Base-by-base conservation (phyloP, 441 rosid genomes). In the Geranium incanum region DNA sequence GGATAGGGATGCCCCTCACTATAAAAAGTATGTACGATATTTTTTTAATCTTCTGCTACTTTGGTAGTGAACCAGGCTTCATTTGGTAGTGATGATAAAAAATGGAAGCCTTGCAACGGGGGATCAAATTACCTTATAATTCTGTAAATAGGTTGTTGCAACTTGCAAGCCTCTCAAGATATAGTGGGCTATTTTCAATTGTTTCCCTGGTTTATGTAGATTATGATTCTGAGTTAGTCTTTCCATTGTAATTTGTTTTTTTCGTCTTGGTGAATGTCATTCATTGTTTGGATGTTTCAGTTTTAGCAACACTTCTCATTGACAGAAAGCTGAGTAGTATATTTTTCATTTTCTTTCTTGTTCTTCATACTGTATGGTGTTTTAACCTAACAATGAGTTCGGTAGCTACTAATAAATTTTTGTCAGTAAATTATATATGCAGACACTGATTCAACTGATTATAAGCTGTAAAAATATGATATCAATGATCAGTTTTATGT, bases 1-100 rank as follows among this genome's bases (percentile, higher is more conserved):
- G 88, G 99, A 95, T 80, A 85, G 99, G 72, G 96, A 92, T 84
- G 98, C 97, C 79, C 98, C 97, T 72, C 87, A 81, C 48, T 95
- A 90, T 78, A 85, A 81, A 80, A 92, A 84, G 98, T 95, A 87
- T 67, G 86, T 77, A 11, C 23, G 64, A 16, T 68, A 66, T 79
- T 72, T 72, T 21, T 7, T 23, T 28, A 63, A 28, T 23, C 15
- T 9, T 63, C 36, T 63, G 38, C 66, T 60, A 63, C 2, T 63
- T 23, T 23, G 6, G 16, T 23, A 63, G 36, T 21, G 37, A 62
- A 62, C 36, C 37, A 23, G 13, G 15, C 28, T 62, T 21, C 36
- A 63, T 63, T 63, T 63, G 13, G 36, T 12, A 23, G 66, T 6
- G 66, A 63, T 28, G 37, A 11, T 63, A 28, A 33, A 21, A 11